Evolutionary conservation across 2,329 filamentous ascomycete species (phyloP).

Genomic region (Cladobotryum mycophilum): DNA sequence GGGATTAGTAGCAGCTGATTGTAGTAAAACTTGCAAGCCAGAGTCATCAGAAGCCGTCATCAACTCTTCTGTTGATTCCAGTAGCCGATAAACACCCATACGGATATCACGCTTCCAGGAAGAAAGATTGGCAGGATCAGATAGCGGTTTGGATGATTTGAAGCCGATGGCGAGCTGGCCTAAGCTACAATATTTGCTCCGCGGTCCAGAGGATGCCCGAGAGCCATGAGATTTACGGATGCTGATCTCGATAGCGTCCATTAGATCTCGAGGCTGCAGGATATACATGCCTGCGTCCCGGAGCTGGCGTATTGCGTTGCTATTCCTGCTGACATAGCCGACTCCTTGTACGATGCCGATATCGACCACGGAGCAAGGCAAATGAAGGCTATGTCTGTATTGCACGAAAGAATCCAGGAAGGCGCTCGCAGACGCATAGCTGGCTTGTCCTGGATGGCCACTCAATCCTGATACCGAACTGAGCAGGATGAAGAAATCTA

Average conservation of each 20-base stretch:
- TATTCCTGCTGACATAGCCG: slow-evolving; percentile 17
- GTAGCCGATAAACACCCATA: not conserved
- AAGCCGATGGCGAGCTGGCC: not conserved
- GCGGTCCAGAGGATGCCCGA: not conserved
- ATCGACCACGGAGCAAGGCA: slow-evolving; percentile 25
- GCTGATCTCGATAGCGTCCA: slow-evolving; percentile 8
- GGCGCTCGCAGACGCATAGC: slow-evolving; percentile 35
- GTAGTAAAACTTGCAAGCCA: not conserved
- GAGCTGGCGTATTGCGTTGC: not conserved
- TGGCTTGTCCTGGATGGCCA: slow-evolving; percentile 28
- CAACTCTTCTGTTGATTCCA: not conserved
- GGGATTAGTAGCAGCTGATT: not conserved
- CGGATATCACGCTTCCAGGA: not conserved
- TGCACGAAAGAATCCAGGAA: slow-evolving; percentile 32
- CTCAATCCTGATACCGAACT: slow-evolving; percentile 26
- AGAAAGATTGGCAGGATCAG: not conserved
- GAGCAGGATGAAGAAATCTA: slow-evolving; percentile 30
- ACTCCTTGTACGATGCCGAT: slow-evolving; percentile 29
- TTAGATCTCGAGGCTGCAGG: slow-evolving; percentile 14
- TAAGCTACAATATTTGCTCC: not conserved
- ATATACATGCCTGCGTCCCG: slow-evolving; percentile 4
- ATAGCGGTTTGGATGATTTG: not conserved
- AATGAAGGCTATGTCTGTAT: slow-evolving; percentile 21
- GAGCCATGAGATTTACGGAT: not conserved
- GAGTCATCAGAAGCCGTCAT: not conserved